These are phyloP conservation scores for Plasmodium knowlesi DNA, from an alignment of 169 alveolate species.

Conservation along the genomic window DNA sequence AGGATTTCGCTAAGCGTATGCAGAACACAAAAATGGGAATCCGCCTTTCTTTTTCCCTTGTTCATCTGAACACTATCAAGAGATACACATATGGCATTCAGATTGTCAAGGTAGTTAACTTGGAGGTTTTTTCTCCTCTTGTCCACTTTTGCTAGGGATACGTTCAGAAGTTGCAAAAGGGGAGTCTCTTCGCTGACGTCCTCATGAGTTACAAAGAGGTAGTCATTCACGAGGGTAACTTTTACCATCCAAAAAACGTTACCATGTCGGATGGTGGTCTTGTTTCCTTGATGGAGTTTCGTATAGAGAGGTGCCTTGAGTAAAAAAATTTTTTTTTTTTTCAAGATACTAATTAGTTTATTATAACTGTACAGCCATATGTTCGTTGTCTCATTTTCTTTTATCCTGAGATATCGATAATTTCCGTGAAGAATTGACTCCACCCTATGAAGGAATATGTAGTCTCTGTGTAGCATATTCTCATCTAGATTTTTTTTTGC, in stretches of 20 bases:
- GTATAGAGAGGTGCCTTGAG: constrained; percentile 58
- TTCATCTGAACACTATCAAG: neutral
- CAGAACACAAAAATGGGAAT: neutral
- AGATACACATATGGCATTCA: constrained; percentile 3
- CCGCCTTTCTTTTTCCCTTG: neutral
- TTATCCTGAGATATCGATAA: constrained; percentile 12
- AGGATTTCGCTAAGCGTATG: neutral
- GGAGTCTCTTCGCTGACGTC: constrained; percentile 8
- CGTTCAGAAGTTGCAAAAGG: neutral
- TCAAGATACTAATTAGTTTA: neutral
- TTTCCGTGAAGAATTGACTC: constrained; percentile 30
- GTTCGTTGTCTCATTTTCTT: constrained; percentile 18
- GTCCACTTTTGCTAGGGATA: neutral
- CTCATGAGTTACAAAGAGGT: neutral
- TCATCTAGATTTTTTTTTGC: constrained; percentile 21
- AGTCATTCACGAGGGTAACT: constrained; percentile 16
- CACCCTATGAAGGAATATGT: constrained; percentile 10
- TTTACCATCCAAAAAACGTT: constrained; percentile 15
- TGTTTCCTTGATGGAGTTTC: constrained; percentile 18
- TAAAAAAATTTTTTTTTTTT: constrained; percentile 25
- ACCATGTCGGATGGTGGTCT: constrained; percentile 3
- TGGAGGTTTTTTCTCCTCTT: neutral
- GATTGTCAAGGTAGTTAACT: neutral
- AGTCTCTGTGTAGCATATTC: constrained; percentile 20
- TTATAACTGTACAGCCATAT: constrained; percentile 14